These are phyloP conservation scores for Coemansia sp. DNA, from an alignment of 192 early-diverging fungal species.

Conservation along the genomic window DNA sequence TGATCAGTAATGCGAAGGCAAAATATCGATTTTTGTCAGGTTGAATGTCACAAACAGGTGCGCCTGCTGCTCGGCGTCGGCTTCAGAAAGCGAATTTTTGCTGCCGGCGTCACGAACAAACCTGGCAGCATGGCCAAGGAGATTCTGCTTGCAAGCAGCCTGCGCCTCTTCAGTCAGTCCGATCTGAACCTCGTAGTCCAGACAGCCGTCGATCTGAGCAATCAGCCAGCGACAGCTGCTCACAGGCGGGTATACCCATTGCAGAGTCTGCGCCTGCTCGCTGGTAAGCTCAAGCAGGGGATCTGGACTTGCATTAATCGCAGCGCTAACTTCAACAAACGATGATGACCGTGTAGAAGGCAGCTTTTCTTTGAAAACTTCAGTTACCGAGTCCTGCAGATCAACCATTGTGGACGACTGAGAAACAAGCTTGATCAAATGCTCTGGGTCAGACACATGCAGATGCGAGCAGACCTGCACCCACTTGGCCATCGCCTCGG, in stretches of 20 bases:
- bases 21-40: conserved; percentile 9
- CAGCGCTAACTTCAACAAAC: not conserved
- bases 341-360: not conserved
- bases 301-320: not conserved
- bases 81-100: conserved; percentile 7
- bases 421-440: conserved; percentile 4
- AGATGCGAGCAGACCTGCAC: conserved; percentile 19
- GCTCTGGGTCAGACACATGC: conserved; percentile 16
- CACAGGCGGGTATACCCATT: conserved; percentile 42
- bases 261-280: conserved; percentile 18
- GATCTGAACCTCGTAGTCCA: conserved; percentile 33
- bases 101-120: conserved; percentile 14
- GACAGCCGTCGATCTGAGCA: conserved; percentile 38
- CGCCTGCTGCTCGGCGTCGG: conserved; percentile 31
- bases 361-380: not conserved
- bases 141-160: conserved; percentile 37
- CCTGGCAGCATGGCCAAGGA: conserved; percentile 29
- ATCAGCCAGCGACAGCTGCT: conserved; percentile 36
- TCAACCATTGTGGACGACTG: not conserved
- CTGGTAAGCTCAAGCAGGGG: not conserved
- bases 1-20: too few species aligned
- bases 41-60: conserved; percentile 37
- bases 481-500: conserved; percentile 21
- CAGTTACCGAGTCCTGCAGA: not conserved
- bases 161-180: conserved; percentile 36